Base-by-base conservation (phyloP, 148 eudicot species). In the Hydrangea macrophylla region DNA sequence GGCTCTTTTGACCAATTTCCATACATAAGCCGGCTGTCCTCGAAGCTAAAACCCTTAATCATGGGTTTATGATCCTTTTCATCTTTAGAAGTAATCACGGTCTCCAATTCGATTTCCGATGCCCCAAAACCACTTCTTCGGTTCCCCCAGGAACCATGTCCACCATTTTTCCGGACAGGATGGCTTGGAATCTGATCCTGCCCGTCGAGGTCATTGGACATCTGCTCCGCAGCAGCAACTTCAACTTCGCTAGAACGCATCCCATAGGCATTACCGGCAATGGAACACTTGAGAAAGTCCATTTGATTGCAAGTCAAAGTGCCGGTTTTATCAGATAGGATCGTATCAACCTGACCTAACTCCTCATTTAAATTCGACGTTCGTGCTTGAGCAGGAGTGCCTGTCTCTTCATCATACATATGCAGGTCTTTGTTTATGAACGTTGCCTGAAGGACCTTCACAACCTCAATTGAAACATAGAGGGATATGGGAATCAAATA, bases 291-390 rank as follows among this genome's bases (percentile, higher is more conserved):
- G 53, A 94, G 88, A 57, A 94, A 94, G 63, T 94, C 92, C 98
- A 94, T 94, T 31, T 90, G 96, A 68, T 94, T 90, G 69, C 97
- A 94, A 11, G 98, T 94, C 78, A 94, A 85, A 37, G 98, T 90
- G 13, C 98, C 97, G 2, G 98, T 94, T 90, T 94, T 94, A 71
- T 94, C 98, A n/a, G 97, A 94, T 26, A 94, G 89, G 58, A 94
- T 90, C 0, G 98, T 94, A 45, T 94, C 98, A 51, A 94, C 97
- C 73, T 88, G 92, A 13, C 97, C 98, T 53, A 94, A 76, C 75
- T 94, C 98, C 86, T 94, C 97, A 65, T 94, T 94, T 63, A 94
- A 74, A 70, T 90, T 94, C 9, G 99, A 94, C 22, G 99, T 94
- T 63, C 97, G 75, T 9, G 98, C 98, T 76, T 80, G 85, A 37